phyloP scores from a whole-genome alignment of 495 filamentous ascomycete species.

The Tuber indicum region DNA sequence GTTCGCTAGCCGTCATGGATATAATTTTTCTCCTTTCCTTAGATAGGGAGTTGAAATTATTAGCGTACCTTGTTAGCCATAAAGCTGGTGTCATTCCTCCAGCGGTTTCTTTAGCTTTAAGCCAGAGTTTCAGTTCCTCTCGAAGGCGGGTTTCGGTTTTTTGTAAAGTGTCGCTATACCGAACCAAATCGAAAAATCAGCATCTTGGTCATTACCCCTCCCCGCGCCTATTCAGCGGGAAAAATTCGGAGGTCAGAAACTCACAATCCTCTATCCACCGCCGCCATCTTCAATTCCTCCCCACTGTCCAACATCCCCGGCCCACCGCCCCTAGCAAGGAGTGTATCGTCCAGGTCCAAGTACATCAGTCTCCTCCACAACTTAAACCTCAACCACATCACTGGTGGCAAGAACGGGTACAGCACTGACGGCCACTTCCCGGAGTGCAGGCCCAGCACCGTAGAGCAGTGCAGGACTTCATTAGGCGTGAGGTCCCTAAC shows the following conservation, averaged over 20 bases:
- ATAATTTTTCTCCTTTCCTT: background rate
- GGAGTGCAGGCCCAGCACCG: constrained; percentile 30
- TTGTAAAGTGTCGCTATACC: constrained; percentile 19
- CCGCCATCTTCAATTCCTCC: constrained; percentile 40
- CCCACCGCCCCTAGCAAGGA: constrained; percentile 63
- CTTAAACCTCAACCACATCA: constrained; percentile 35
- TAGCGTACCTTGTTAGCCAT: constrained; percentile 32
- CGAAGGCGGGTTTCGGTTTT: constrained; percentile 26
- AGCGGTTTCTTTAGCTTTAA: constrained; percentile 33
- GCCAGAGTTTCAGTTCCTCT: constrained; percentile 40
- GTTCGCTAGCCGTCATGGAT: constrained; percentile 1
- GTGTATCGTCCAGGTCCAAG: constrained; percentile 80
- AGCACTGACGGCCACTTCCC: constrained; percentile 40
- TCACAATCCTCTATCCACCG: constrained; percentile 34
- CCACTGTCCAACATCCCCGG: constrained; percentile 23
- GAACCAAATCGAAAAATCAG: background rate
- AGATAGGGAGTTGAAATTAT: background rate
- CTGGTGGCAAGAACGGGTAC: constrained; percentile 40
- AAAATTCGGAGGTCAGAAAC: background rate
- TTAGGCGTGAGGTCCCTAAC: constrained; percentile 48
- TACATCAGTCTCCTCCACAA: constrained; percentile 31
- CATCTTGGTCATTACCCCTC: background rate
- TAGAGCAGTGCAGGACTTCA: constrained; percentile 48
- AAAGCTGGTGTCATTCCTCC: constrained; percentile 33
- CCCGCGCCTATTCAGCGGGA: background rate